These are phyloP conservation scores for Petasospora rhodanensis DNA, from an alignment of 1,139 yeast species.

Conservation along the genomic window DNA sequence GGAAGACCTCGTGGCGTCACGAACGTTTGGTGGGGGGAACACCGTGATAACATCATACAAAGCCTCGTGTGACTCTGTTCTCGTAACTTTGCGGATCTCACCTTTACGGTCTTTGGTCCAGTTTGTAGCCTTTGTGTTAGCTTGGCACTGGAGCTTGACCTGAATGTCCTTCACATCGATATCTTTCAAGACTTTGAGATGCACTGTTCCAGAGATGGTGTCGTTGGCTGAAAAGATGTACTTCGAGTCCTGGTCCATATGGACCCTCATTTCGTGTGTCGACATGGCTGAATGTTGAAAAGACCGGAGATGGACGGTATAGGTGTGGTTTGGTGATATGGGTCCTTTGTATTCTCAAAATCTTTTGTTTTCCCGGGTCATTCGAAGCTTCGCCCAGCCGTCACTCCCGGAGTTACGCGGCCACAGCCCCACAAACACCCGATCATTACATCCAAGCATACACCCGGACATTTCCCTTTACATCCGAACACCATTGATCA, in stretches of 20 bases:
- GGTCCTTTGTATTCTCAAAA: too few relatives aligned
- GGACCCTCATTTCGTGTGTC: slow-evolving; percentile 6
- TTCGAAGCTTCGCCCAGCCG: too few relatives aligned
- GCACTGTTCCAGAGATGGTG: slow-evolving; percentile 13
- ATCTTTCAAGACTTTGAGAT: slow-evolving; percentile 27
- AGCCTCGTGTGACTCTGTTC: slow-evolving; percentile 41
- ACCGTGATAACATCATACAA: slow-evolving; percentile 52
- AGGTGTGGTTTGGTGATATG: too few relatives aligned
- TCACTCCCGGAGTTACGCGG: too few relatives aligned
- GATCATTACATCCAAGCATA: too few relatives aligned
- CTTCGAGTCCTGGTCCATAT: slow-evolving; percentile 6
- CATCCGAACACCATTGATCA: too few relatives aligned
- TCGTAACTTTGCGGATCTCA: slow-evolving; percentile 11
- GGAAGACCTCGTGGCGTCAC: slow-evolving; percentile 42
- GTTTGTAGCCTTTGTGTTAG: slow-evolving; percentile 30
- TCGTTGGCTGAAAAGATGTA: slow-evolving; percentile 14
- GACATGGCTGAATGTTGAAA: too few relatives aligned
- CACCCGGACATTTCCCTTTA: too few relatives aligned
- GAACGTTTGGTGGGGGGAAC: slow-evolving; percentile 57
- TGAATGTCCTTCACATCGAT: slow-evolving; percentile 47
- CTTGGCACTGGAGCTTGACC: slow-evolving; percentile 56
- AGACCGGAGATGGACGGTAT: too few relatives aligned
- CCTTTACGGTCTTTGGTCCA: slow-evolving; percentile 1
- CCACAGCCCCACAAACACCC: too few relatives aligned
- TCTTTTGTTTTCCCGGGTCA: too few relatives aligned